Base-by-base conservation (phyloP, 1,139 yeast species). In the Kurtzmaniella quercitrusa region DNA sequence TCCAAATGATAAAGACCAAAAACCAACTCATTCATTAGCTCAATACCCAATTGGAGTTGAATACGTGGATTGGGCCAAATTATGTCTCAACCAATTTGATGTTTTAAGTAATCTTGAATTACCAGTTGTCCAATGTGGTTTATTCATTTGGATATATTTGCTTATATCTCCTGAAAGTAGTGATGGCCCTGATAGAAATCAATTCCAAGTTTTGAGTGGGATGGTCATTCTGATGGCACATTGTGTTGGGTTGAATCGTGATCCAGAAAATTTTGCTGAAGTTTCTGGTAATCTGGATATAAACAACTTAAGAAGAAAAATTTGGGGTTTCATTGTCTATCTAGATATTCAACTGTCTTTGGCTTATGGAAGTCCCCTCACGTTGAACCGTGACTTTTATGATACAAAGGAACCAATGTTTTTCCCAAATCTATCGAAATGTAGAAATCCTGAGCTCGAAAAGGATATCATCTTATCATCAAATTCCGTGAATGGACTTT, bases 131-230 rank as follows among this genome's bases (percentile, higher is more conserved):
- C 66, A 61, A 38, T 57, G 59, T 34, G 63, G 69, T 4, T 46
- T 75, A 14, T 53, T 69, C 47, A 62, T 74, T 61, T 59, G 73
- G 37, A 58, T 72, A 15, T 75, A 75, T 46, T 68, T 70, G 25
- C 57, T 58, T 17, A 57, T 55, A 29, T 75, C 78, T 0, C 78
- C 78, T 0, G 79, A 73, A 47, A 76, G 71, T 46, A 75, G 76
- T n/a, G 63, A 60, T 11, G 59, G 60, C 2, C 60, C 63, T 3
- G 75, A 69, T 41, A 75, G 75, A 36, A 72, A 72, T 12, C 77
- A 70, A 46, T 59, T 72, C 0, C 75, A 70, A 43, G 64, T 71
- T 1, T 65, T 66, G 43, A 59, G 66, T 3, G 71, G 74, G 3
- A 57, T 68, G 52, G 47, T 75, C 37, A 55, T 73, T 1, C 77